These are phyloP conservation scores for Penicillium odoratum DNA, from an alignment of 495 filamentous ascomycete species.

Conservation along the genomic window DNA sequence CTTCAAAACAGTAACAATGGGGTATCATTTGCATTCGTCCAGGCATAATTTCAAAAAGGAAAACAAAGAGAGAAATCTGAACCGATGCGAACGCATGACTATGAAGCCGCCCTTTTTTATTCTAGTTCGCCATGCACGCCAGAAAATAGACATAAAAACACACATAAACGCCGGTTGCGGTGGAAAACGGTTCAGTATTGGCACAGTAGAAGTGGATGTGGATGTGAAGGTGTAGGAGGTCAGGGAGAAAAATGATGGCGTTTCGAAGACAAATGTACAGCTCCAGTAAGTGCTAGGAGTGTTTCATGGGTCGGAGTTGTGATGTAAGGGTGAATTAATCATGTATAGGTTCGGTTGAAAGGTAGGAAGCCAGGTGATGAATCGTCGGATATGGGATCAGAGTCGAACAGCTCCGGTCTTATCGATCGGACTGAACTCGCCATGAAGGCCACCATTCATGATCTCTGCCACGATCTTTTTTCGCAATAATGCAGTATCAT, in stretches of 20 bases:
- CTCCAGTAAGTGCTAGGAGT: background rate
- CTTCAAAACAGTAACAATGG: slow-evolving; percentile 15
- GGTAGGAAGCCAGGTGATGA: background rate
- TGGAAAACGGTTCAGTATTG: background rate
- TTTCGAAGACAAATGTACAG: background rate
- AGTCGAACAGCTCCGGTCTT: slow-evolving; percentile 25
- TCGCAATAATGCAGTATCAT: slow-evolving; percentile 59
- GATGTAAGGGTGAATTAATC: background rate
- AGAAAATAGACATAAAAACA: slow-evolving; percentile 8
- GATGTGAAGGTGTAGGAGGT: too few species aligned
- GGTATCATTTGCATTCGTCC: slow-evolving; percentile 33
- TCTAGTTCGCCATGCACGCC: slow-evolving; percentile 24
- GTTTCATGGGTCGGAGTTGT: background rate
- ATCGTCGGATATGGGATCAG: slow-evolving; percentile 12
- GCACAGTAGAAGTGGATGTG: background rate
- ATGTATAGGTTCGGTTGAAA: background rate
- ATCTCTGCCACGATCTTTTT: slow-evolving; percentile 67
- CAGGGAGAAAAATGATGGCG: background rate
- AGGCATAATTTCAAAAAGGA: slow-evolving; percentile 17
- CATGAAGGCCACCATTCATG: slow-evolving; percentile 63
- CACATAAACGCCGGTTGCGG: slow-evolving; percentile 9
- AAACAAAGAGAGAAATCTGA: slow-evolving; percentile 7
- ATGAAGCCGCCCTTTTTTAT: slow-evolving; percentile 2
- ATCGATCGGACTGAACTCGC: slow-evolving; percentile 38
- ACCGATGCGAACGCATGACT: slow-evolving; percentile 3